Evolutionary conservation across 2,329 filamentous ascomycete species (phyloP), one percentile per base, ranked within the genome.

Genomic region (Xylariaceae sp.): DNA sequence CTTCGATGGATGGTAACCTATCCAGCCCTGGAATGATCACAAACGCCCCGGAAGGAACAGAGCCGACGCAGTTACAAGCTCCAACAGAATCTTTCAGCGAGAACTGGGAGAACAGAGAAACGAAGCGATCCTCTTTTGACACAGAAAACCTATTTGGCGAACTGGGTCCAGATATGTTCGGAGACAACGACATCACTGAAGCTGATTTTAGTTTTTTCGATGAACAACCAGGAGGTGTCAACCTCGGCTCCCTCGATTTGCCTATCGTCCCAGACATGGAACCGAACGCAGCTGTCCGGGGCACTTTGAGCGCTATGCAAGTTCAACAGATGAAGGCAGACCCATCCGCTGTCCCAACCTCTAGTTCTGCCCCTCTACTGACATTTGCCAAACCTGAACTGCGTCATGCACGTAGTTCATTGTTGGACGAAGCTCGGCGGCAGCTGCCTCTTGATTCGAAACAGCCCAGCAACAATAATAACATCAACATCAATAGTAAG

Each of bases 161-260:
- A 47, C 75, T 87, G 57, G 83, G 83, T 11, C 80, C 78, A 9
- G 85, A 89, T 56, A 80, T 86, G 57, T 89, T 89, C 67, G 83
- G 78, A n/a, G 80, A 83, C n/a, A 78, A 82, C 54, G 81, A 83
- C 56, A 76, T 92, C n/a, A 90, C 86, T 1, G 89, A 94, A 58
- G 87, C 83, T 6, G 89, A 94, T 62, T 92, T 92, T 64, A 89
- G 81, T 63, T 92, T 91, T 66, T 92, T 92, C 58, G 87, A 92
- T 59, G 83, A 86, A 53, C 70, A 77, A 22, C 74, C 77, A 3
- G 72, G 65, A 2, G 68, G 66, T 11, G 66, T 68, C 19, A 71
- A 71, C 39, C 50, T 75, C 38, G 68, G 71, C 32, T 54, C 69
- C 2, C 58, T 69, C 11, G 65, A 60, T 22, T 47, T 70, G 32